Percentiles rank a stretch among this genome's conserved stretches.
phyloP scores from a whole-genome alignment of 441 rosid species.

The Erodium texanum region DNA sequence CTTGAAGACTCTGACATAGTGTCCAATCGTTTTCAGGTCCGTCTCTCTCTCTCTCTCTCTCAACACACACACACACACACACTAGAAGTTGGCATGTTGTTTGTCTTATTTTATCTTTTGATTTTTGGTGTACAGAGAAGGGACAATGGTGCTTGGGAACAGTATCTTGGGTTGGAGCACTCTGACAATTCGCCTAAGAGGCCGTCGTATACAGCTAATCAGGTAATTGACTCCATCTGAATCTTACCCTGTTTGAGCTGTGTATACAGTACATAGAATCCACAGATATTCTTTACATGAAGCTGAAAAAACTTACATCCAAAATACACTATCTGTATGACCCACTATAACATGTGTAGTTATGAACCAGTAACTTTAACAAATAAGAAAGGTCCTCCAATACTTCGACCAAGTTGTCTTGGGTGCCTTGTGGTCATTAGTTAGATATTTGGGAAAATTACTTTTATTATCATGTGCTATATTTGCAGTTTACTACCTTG shows the following conservation, averaged over 20 bases:
- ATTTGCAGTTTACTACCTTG: too few relatives aligned
- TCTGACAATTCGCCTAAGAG: slow-evolving; percentile 52
- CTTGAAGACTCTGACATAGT: slow-evolving; percentile 54
- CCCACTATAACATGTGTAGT: not conserved
- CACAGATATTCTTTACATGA: not conserved
- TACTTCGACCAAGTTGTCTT: not conserved
- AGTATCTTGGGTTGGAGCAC: slow-evolving; percentile 65
- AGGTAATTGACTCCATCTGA: slow-evolving; percentile 26
- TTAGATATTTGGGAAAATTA: not conserved
- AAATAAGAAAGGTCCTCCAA: not conserved
- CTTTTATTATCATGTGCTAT: too few relatives aligned
- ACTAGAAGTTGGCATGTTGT: not conserved
- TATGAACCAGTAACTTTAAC: not conserved
- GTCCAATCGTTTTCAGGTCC: slow-evolving; percentile 56
- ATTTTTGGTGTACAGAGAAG: slow-evolving; percentile 33
- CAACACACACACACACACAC: slow-evolving; percentile 7
- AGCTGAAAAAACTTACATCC: not conserved
- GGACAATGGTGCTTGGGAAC: slow-evolving; percentile 65
- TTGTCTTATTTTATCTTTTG: slow-evolving; percentile 1
- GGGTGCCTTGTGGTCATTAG: not conserved
- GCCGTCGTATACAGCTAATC: slow-evolving; percentile 48
- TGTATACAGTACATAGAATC: not conserved
- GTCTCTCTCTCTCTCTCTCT: not conserved
- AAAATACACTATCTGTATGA: not conserved
- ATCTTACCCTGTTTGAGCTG: too few relatives aligned